Percentiles rank a stretch among this genome's conserved stretches.
Conservation (phyloP, 768 basidiomycete genomes). For the Kwoniella europaea region DNA sequence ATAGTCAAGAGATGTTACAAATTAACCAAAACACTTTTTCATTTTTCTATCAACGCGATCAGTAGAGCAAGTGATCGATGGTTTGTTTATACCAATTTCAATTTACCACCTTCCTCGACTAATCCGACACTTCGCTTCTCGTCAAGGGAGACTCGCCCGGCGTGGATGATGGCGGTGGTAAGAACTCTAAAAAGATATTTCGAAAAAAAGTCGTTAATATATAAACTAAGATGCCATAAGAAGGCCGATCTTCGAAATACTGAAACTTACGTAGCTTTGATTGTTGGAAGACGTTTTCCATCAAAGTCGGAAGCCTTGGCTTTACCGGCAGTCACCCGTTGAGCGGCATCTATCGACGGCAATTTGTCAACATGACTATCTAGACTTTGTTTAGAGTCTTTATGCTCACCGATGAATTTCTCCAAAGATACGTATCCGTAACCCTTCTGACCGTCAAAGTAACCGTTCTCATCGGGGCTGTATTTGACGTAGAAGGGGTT, state of each 20-base stretch:
- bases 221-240: background rate
- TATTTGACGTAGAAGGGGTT: slow-evolving; percentile 89
- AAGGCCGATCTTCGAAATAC: slow-evolving; percentile 42
- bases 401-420: slow-evolving; percentile 70
- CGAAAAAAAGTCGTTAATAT: background rate
- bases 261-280: slow-evolving; percentile 74
- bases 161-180: slow-evolving; percentile 69
- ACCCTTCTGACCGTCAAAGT: slow-evolving; percentile 92
- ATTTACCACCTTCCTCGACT: slow-evolving; percentile 62
- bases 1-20: background rate
- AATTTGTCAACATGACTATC: slow-evolving; percentile 4
- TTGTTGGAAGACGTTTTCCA: slow-evolving; percentile 79
- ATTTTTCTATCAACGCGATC: background rate
- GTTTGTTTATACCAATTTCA: slow-evolving; percentile 35
- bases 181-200: slow-evolving; percentile 39
- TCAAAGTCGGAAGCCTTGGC: slow-evolving; percentile 76
- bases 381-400: too few species aligned
- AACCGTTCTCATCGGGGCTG: slow-evolving; percentile 81
- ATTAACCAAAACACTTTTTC: background rate
- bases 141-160: slow-evolving; percentile 85
- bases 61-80: background rate
- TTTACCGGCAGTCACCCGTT: slow-evolving; percentile 74
- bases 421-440: slow-evolving; percentile 90
- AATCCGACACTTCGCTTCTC: slow-evolving; percentile 84
- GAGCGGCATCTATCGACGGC: slow-evolving; percentile 58